Evolutionary conservation across 2,329 filamentous ascomycete genomes (phyloP).

Genomic region (Xylaria sp.): DNA sequence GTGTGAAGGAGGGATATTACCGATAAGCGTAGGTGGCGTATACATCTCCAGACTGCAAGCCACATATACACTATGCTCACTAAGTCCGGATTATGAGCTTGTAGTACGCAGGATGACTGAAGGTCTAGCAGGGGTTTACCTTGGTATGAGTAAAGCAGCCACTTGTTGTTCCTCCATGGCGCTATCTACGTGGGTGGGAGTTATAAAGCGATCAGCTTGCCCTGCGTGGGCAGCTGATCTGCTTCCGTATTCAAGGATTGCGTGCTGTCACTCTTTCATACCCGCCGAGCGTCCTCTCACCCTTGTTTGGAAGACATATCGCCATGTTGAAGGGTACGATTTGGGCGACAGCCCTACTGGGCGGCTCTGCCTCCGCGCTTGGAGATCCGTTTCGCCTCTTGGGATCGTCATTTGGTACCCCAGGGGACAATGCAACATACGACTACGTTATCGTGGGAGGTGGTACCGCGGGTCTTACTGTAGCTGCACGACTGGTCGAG

Average conservation of each 20-base stretch:
- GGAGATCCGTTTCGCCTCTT: constrained; percentile 33
- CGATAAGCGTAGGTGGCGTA: not conserved
- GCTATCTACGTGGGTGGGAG: not conserved
- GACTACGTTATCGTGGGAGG: constrained; percentile 53
- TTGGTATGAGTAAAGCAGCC: constrained; percentile 8
- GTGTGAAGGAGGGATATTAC: constrained; percentile 1
- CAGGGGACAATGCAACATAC: constrained; percentile 41
- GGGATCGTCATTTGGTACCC: constrained; percentile 36
- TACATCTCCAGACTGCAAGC: constrained; percentile 6
- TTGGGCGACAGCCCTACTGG: constrained; percentile 33
- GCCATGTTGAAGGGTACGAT: constrained; percentile 27
- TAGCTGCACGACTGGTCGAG: constrained; percentile 51
- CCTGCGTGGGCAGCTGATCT: constrained; percentile 6
- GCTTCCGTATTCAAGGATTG: constrained; percentile 11
- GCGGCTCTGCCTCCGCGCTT: constrained; percentile 29
- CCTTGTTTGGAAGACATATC: constrained; percentile 22
- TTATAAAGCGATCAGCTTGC: constrained; percentile 31
- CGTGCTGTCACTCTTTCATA: constrained; percentile 26
- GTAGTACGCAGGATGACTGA: constrained; percentile 18
- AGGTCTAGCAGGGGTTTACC: constrained; percentile 23
- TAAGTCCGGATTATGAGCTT: constrained; percentile 13
- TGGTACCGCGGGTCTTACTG: constrained; percentile 53
- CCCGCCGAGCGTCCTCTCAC: constrained; percentile 22
- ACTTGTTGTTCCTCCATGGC: not conserved
- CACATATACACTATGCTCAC: constrained; percentile 6